These are phyloP conservation scores for Paramecium primaurelia DNA, from an alignment of 73 alveolate genomes.

Conservation along the genomic window DNA sequence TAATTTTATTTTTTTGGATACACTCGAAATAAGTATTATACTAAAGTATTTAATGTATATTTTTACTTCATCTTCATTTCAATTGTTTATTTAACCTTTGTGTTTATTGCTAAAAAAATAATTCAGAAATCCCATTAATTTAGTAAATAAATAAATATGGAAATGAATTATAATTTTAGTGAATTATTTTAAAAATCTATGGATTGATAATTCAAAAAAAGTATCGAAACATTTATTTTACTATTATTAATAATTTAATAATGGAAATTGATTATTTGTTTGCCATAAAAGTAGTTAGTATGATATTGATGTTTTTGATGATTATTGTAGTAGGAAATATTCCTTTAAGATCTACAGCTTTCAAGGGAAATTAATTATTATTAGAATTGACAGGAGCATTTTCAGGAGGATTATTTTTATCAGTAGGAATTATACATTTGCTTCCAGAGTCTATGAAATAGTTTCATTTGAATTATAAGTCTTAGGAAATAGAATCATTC, in stretches of 20 bases:
- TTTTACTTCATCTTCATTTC: not conserved
- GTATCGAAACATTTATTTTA: not conserved
- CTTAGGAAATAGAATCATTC: not conserved
- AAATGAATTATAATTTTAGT: not conserved
- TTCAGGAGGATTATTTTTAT: conserved; percentile 81
- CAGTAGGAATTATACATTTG: conserved; percentile 78
- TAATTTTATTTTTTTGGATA: not conserved
- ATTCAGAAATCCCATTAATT: not conserved
- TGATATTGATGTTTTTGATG: conserved; percentile 11
- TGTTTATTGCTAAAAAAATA: not conserved
- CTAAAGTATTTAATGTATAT: no score
- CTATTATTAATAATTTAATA: not conserved
- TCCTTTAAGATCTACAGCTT: conserved; percentile 37
- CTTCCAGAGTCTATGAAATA: conserved; percentile 79
- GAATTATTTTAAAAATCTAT: not conserved
- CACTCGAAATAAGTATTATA: no score
- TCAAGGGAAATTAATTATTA: conserved; percentile 34
- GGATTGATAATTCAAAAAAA: not conserved
- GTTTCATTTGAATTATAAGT: conserved; percentile 61
- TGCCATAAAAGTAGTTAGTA: not conserved
- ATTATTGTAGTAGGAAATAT: conserved; percentile 41
- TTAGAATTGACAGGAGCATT: conserved; percentile 76
- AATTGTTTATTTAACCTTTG: not conserved
- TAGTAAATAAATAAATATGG: not conserved
- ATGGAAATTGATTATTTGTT: not conserved